Conservation (phyloP, 129 eudicot genomes). For the Flaveria trinervia region DNA sequence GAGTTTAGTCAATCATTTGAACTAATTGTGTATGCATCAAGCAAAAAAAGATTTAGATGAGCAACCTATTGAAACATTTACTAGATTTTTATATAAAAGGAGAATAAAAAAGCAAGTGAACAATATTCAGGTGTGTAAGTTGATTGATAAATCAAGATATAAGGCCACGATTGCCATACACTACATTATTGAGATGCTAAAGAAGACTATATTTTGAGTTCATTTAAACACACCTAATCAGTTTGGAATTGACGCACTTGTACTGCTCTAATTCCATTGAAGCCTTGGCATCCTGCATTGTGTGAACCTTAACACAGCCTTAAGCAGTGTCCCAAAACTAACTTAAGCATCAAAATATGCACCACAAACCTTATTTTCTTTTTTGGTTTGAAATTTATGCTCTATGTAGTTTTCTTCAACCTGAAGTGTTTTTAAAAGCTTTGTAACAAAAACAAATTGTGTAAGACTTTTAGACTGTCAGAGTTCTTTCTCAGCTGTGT, state of each 20-base stretch:
- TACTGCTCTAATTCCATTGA: slow-evolving; percentile 54
- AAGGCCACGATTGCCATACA: background rate
- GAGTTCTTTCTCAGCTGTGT: slow-evolving; percentile 12
- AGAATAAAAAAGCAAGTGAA: background rate
- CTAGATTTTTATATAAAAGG: background rate
- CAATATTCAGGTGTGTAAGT: background rate
- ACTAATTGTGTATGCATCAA: slow-evolving; percentile 6
- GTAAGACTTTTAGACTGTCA: background rate
- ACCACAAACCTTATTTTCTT: slow-evolving; percentile 44
- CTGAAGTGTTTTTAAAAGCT: slow-evolving; percentile 57
- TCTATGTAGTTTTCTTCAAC: slow-evolving; percentile 42
- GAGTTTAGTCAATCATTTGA: slow-evolving; percentile 5
- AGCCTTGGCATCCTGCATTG: slow-evolving; percentile 46
- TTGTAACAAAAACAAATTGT: background rate
- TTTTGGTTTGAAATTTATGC: slow-evolving; percentile 26
- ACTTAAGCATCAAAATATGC: slow-evolving; percentile 26
- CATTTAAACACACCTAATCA: slow-evolving; percentile 47
- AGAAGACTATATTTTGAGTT: background rate
- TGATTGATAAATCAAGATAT: background rate
- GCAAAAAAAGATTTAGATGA: slow-evolving; percentile 4
- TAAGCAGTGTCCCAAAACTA: slow-evolving; percentile 15
- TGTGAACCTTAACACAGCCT: slow-evolving; percentile 5
- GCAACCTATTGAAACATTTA: slow-evolving; percentile 5
- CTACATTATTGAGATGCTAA: background rate
- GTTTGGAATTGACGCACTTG: slow-evolving; percentile 48